These are phyloP conservation scores for Saxispiralis lemnorum DNA, from an alignment of 495 filamentous ascomycete species.

Conservation along the genomic window DNA sequence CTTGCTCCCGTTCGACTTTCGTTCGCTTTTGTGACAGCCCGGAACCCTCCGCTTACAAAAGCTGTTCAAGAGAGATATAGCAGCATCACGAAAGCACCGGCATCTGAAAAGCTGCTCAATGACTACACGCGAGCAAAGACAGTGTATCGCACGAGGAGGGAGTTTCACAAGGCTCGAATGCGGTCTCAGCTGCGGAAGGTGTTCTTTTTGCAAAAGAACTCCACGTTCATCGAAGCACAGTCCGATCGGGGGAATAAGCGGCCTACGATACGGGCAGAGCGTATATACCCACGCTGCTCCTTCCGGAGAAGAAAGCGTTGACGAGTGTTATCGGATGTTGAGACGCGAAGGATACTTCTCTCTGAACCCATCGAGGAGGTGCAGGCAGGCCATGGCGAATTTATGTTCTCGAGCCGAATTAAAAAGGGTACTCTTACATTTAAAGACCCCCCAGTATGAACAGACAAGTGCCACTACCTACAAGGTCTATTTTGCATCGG, in stretches of 20 bases:
- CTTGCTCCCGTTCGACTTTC: too few species aligned
- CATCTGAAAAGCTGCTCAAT: background rate
- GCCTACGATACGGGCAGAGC: background rate
- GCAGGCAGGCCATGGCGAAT: background rate
- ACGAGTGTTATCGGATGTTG: background rate
- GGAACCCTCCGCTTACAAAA: background rate
- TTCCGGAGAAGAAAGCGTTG: background rate
- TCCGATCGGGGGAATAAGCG: background rate
- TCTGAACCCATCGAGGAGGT: background rate
- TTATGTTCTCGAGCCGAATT: constrained; percentile 1
- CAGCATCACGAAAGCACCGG: background rate
- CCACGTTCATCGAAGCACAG: background rate
- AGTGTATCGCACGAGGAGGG: background rate
- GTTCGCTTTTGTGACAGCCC: too few species aligned
- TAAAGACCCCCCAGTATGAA: background rate
- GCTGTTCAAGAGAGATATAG: background rate
- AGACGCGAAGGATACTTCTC: background rate
- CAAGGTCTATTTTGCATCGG: constrained; percentile 1
- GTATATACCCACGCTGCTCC: background rate
- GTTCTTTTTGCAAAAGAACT: background rate
- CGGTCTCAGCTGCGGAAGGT: background rate
- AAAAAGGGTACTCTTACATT: background rate
- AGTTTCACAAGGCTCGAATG: background rate
- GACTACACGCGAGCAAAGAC: background rate
- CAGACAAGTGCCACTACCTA: background rate